phyloP scores from a whole-genome alignment of 306 rosid genomes.

The Quercus aquifolioides region DNA sequence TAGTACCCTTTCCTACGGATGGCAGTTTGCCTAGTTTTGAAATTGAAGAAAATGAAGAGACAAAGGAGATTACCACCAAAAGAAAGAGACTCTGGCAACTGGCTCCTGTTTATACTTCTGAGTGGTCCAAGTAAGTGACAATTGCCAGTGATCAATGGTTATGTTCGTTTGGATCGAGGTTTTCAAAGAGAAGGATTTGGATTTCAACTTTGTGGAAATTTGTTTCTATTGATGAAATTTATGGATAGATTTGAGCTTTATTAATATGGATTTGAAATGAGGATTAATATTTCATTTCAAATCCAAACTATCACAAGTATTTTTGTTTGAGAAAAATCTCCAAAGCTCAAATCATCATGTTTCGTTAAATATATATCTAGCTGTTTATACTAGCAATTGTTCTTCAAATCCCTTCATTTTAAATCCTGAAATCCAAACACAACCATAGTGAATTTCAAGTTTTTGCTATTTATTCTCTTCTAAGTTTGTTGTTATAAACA shows the following conservation, averaged over 20 bases:
- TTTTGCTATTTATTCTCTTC: not conserved
- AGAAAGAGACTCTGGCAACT: slow-evolving; percentile 93
- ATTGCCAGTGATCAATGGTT: not conserved
- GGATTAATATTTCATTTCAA: not conserved
- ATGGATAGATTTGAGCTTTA: no score
- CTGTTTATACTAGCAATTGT: no score
- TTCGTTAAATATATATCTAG: no score
- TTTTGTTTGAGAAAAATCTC: no score
- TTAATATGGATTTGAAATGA: no score
- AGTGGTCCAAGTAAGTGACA: slow-evolving; percentile 76
- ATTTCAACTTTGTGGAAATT: no score
- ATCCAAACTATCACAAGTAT: no score
- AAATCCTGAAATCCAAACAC: not conserved
- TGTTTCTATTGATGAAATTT: no score
- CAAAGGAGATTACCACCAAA: slow-evolving; percentile 38
- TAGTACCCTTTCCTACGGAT: slow-evolving; percentile 71
- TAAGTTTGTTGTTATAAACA: not conserved
- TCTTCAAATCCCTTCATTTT: no score
- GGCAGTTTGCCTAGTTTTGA: slow-evolving; percentile 55
- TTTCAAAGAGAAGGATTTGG: no score
- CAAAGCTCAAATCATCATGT: no score
- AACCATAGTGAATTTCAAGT: not conserved
- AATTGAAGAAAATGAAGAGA: slow-evolving; percentile 61
- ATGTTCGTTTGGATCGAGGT: no score
- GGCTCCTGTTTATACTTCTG: slow-evolving; percentile 46